These are phyloP conservation scores for Alternaria postmessia DNA, from an alignment of 2,329 filamentous ascomycete species.

Conservation along the genomic window DNA sequence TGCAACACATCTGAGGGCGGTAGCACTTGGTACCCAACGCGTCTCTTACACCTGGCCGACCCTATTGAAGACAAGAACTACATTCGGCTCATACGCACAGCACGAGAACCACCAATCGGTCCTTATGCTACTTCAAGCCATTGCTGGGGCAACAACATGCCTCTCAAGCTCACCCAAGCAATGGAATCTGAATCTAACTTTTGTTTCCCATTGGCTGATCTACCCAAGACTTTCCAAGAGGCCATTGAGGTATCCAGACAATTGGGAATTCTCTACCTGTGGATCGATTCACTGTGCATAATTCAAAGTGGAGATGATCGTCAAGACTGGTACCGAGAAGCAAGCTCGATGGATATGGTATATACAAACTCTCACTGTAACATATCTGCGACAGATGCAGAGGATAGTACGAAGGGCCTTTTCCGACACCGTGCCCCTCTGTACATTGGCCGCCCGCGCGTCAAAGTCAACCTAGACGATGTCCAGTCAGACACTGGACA, in stretches of 20 bases:
- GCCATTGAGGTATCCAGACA: conserved; percentile 19
- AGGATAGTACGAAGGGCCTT: conserved; percentile 11
- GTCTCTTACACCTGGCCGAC: conserved; percentile 12
- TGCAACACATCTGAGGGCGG: neutral
- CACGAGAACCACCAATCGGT: neutral
- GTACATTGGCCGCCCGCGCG: neutral
- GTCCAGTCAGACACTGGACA: too few relatives aligned
- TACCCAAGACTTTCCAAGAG: conserved; percentile 9
- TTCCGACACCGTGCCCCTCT: conserved; percentile 3
- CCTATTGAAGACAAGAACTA: neutral
- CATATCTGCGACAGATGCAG: conserved; percentile 11
- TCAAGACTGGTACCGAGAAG: conserved; percentile 13
- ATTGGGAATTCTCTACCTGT: conserved; percentile 26
- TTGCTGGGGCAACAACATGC: conserved; percentile 11
- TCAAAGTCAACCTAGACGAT: neutral
- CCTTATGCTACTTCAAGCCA: conserved; percentile 19
- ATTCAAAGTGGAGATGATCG: conserved; percentile 3
- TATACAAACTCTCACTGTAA: conserved; percentile 17
- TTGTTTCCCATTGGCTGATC: too few relatives aligned
- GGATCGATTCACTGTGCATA: conserved; percentile 15
- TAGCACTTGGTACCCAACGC: conserved; percentile 11
- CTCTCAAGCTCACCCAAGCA: conserved; percentile 1
- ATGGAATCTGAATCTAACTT: too few relatives aligned
- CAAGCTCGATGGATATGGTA: conserved; percentile 15
- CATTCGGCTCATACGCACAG: conserved; percentile 12